These are phyloP conservation scores for Stachybotrys elegans DNA, from an alignment of 2,329 filamentous ascomycete species.

Conservation along the genomic window DNA sequence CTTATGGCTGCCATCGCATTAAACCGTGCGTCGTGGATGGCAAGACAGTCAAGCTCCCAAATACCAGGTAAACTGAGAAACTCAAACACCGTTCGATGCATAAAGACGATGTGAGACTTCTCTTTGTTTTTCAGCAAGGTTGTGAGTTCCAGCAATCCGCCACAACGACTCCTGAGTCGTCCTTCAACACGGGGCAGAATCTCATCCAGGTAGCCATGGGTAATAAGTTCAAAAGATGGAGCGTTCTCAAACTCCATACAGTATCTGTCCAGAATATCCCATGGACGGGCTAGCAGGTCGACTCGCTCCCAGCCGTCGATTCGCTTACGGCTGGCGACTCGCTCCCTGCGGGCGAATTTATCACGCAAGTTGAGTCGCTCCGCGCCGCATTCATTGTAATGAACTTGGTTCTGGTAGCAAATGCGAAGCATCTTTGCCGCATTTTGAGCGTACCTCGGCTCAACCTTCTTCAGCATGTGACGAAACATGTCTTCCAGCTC, in stretches of 20 bases:
- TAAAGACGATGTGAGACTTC: background rate
- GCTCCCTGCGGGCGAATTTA: no score
- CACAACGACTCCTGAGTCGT: background rate
- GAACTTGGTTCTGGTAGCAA: background rate
- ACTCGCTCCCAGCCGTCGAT: no score
- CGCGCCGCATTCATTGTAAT: no score
- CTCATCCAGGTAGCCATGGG: no score
- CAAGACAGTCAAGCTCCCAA: background rate
- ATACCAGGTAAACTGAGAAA: background rate
- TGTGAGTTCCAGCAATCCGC: background rate
- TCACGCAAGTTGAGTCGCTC: no score
- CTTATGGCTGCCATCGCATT: background rate
- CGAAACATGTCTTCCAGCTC: conserved; percentile 6
- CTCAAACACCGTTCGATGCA: conserved; percentile 1
- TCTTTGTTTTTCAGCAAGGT: background rate
- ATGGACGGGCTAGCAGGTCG: background rate
- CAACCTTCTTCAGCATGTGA: conserved; percentile 3
- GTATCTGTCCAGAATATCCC: background rate
- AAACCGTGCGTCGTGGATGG: background rate
- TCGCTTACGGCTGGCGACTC: background rate
- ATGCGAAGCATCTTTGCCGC: background rate
- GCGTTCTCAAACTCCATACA: background rate
- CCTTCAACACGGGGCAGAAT: background rate
- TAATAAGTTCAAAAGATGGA: background rate
- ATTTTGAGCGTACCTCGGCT: background rate